Percentiles rank a stretch among this genome's conserved stretches.
phyloP scores from a whole-genome alignment of 768 basidiomycete species.

The Tylopilus sp. region DNA sequence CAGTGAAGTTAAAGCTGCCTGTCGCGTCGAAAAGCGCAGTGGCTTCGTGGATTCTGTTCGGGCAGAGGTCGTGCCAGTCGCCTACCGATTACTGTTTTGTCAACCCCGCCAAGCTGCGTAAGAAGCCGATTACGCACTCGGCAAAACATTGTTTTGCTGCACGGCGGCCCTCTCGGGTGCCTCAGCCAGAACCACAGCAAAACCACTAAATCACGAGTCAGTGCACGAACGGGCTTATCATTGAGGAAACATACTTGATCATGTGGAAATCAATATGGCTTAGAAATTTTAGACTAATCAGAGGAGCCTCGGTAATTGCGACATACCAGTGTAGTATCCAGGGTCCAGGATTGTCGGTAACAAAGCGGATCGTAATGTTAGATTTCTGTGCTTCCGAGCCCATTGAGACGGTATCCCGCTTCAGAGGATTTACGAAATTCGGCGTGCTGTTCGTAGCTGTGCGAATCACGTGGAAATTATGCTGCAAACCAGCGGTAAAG shows the following conservation, averaged over 20 bases:
- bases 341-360: slow-evolving; percentile 64
- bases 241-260: slow-evolving; percentile 13
- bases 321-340: slow-evolving; percentile 48
- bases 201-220: slow-evolving; percentile 22
- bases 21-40: slow-evolving; percentile 15
- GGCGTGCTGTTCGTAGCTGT: slow-evolving; percentile 27
- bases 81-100: slow-evolving; percentile 4
- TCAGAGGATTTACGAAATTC: slow-evolving; percentile 38
- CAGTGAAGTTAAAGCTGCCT: slow-evolving; percentile 16
- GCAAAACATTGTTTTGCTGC: slow-evolving; percentile 17
- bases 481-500: slow-evolving; percentile 20
- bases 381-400: slow-evolving; percentile 33
- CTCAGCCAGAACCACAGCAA: slow-evolving; percentile 32
- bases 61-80: slow-evolving; percentile 22
- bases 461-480: slow-evolving; percentile 39
- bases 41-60: slow-evolving; percentile 14
- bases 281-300: neutral
- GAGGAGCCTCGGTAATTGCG: neutral
- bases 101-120: neutral
- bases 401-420: slow-evolving; percentile 34
- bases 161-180: slow-evolving; percentile 16
- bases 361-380: slow-evolving; percentile 55
- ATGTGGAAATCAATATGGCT: slow-evolving; percentile 35
- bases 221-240: neutral
- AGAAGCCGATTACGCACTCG: slow-evolving; percentile 14